Evolutionary conservation across 2,329 filamentous ascomycete species (phyloP), one percentile per base, ranked within the genome.

Genomic region (Aspergillus candidus): DNA sequence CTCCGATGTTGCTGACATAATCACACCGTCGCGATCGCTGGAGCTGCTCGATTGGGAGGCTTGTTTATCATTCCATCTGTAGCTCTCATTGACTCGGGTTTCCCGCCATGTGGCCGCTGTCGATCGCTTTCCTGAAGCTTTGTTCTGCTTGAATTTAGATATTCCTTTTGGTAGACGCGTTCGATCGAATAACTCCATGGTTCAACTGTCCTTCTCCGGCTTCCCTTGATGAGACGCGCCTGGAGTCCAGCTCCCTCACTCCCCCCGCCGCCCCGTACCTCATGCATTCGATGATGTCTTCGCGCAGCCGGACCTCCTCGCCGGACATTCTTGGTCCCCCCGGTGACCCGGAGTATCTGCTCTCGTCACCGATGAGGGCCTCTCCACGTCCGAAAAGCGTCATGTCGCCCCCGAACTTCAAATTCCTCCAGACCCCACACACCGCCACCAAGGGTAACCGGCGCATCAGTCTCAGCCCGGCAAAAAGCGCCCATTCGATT

Each of bases 281-380:
- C 30, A 45, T 44, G 40, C 52, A 58, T 59, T 47, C 53, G 55
- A 53, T 51, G 44, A 64, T 67, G 58, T 58, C 58, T 44, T 60
- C 60, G 46, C 62, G 59, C 52, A 68, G 59, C 48, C 45, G 56
- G 40, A 69, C 59, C 51, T 70, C 68, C 46, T 71, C 68, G 34
- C 67, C 68, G 36, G 68, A 71, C 58, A 59, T 69, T 41, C 59
- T 71, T 44, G 67, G 62, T 18, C 67, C 68, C 37, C 61, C 68
- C 47, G 68, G 66, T 44, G 66, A 71, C 51, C 61, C 58, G 31
- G 62, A 69, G 14, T 70, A 69, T 51, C 52, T 71, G 29, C 62
- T 71, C 27, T 70, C 68, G 14, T 70, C 68, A 4, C 68, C 68
- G 2, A 58, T 60, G 11, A 68, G 66, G 43, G 62, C 66, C 4